Percentiles rank a stretch among this genome's conserved stretches.
phyloP scores from a whole-genome alignment of 306 rosid species.

The Prunus kanzakura region DNA sequence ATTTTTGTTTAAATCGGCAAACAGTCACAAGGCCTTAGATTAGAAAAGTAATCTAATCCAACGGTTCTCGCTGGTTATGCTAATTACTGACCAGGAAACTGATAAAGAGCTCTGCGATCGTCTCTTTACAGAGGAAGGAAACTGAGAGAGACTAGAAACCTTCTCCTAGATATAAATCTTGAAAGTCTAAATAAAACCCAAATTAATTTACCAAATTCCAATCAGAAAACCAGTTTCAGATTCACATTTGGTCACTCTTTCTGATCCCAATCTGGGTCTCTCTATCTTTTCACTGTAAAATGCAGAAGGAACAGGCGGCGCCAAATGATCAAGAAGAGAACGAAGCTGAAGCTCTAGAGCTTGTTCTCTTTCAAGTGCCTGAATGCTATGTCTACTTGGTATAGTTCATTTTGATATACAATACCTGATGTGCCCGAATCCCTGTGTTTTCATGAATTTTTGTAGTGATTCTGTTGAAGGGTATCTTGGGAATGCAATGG shows the following conservation, averaged over 20 bases:
- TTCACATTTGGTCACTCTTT: slow-evolving; percentile 20
- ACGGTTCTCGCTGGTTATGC: background rate
- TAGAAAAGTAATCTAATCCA: background rate
- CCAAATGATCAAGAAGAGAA: slow-evolving; percentile 38
- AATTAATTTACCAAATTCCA: slow-evolving; percentile 28
- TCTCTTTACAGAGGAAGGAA: background rate
- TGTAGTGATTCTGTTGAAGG: slow-evolving; percentile 15
- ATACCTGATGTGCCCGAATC: background rate
- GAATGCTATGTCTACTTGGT: slow-evolving; percentile 96
- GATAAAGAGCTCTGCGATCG: background rate
- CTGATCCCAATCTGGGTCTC: slow-evolving; percentile 21
- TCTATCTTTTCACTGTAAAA: slow-evolving; percentile 29
- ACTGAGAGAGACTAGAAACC: background rate
- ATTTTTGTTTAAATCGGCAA: no score
- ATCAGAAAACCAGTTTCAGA: slow-evolving; percentile 16
- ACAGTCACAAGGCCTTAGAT: background rate
- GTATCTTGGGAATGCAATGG: slow-evolving; percentile 21
- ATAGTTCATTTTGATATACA: background rate
- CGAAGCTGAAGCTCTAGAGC: slow-evolving; percentile 66
- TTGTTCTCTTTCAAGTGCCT: slow-evolving; percentile 86
- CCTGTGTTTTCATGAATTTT: background rate
- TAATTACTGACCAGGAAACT: background rate
- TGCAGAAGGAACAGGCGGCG: slow-evolving; percentile 55
- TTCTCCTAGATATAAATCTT: background rate
- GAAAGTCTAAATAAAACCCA: background rate